phyloP scores from a whole-genome alignment of 257 asterid genomes.

The Ilex asprella region DNA sequence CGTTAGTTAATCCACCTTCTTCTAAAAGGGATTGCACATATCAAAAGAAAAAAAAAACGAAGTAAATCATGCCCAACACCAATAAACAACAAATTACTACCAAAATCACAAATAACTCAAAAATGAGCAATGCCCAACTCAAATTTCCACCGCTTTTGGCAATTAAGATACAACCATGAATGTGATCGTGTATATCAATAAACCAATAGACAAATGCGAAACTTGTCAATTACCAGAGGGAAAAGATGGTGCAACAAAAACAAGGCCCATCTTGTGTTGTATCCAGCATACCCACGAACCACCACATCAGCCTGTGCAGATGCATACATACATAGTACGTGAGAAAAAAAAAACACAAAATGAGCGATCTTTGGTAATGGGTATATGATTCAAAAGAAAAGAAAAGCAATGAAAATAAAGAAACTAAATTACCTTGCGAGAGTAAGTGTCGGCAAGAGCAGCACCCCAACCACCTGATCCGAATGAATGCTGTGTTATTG shows the following conservation, averaged over 20 bases:
- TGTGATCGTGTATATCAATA: background rate
- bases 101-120: background rate
- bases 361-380: background rate
- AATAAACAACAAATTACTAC: no score
- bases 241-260: constrained; percentile 81
- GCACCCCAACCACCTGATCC: constrained; percentile 94
- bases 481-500: constrained; percentile 76
- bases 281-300: constrained; percentile 92
- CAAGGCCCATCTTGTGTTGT: constrained; percentile 90
- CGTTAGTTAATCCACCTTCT: no score
- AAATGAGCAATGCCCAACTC: background rate
- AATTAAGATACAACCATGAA: background rate
- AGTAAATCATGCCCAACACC: no score
- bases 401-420: background rate
- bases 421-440: constrained; percentile 53
- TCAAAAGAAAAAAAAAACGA: no score
- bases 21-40: no score
- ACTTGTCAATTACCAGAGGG: constrained; percentile 46
- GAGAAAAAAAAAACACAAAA: background rate
- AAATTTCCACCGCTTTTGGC: background rate
- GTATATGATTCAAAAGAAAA: background rate
- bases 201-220: background rate
- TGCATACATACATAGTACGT: background rate
- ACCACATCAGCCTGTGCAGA: constrained; percentile 62
- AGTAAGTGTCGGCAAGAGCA: constrained; percentile 59